Percentiles rank a stretch among this genome's conserved stretches.
Evolutionary conservation across 805 yeast genomes (phyloP).

Genomic region (Wickerhamiella galacta): DNA sequence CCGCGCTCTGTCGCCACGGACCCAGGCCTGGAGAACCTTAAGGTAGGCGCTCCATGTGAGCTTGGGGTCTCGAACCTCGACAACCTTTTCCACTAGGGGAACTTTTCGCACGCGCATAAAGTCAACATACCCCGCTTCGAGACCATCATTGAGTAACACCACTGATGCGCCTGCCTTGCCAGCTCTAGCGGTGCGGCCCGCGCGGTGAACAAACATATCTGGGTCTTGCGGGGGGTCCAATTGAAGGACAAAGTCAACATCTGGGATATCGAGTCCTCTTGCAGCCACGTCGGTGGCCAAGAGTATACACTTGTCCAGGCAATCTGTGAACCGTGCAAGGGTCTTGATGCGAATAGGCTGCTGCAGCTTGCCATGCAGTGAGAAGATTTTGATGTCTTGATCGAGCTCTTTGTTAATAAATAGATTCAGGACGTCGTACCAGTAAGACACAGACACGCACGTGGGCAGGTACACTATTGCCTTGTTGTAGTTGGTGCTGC

Average conservation of each 20-base stretch:
- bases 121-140: conserved; percentile 68
- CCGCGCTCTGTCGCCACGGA: conserved; percentile 55
- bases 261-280: conserved; percentile 88
- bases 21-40: conserved; percentile 32
- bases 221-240: conserved; percentile 91
- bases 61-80: conserved; percentile 2
- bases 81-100: conserved; percentile 23
- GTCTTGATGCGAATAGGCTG: conserved; percentile 67
- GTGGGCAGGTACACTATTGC: conserved; percentile 88
- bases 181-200: conserved; percentile 93
- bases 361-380: conserved; percentile 84
- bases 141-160: conserved; percentile 51
- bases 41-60: conserved; percentile 2
- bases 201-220: conserved; percentile 77
- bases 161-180: conserved; percentile 68
- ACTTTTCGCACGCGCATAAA: conserved; percentile 64
- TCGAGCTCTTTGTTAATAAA: conserved; percentile 5
- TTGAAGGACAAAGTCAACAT: conserved; percentile 87
- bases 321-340: conserved; percentile 38
- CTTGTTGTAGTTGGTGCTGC: conserved; percentile 45
- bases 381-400: conserved; percentile 31
- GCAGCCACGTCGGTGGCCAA: conserved; percentile 98
- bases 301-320: conserved; percentile 37
- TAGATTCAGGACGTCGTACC: conserved; percentile 19
- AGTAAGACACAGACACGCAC: conserved; percentile 66